phyloP scores from a whole-genome alignment of 2,329 filamentous ascomycete species.

The Colletotrichum horii region DNA sequence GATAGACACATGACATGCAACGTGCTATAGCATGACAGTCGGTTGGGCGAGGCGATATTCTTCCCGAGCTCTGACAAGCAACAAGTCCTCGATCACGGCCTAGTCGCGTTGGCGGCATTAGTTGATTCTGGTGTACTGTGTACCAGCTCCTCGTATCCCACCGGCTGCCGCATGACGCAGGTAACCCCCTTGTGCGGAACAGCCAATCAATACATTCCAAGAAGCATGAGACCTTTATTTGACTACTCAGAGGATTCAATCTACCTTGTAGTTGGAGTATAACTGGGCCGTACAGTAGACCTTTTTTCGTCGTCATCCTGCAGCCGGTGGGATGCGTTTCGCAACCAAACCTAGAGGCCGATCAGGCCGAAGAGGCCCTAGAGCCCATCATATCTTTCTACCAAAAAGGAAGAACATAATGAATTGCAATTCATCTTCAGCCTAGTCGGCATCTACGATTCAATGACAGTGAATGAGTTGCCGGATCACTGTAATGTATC shows the following conservation, averaged over 20 bases:
- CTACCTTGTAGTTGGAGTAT: not conserved
- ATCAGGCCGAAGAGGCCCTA: not conserved
- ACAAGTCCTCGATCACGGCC: not conserved
- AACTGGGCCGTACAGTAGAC: not conserved
- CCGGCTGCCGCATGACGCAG: not conserved
- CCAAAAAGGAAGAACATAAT: fast-evolving
- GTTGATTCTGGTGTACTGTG: not conserved
- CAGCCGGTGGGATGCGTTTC: not conserved
- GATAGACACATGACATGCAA: not conserved
- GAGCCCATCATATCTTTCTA: not conserved
- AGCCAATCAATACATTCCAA: not conserved
- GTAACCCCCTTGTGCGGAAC: not conserved
- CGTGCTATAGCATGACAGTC: fast-evolving
- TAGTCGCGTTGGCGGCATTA: not conserved
- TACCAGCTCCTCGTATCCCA: not conserved
- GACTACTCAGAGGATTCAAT: not conserved
- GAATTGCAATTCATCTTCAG: not conserved
- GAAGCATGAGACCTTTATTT: not conserved
- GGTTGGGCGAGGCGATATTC: not conserved
- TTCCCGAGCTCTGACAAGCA: not conserved
- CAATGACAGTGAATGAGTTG: not conserved
- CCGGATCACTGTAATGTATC: not conserved
- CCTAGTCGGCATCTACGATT: too few species aligned
- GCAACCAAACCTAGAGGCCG: not conserved
- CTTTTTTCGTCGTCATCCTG: not conserved